A percentile compares a stretch with the other conserved stretches of the same genome.
Conservation (phyloP, 2,329 filamentous ascomycete species). For the Cercospora sp. region DNA sequence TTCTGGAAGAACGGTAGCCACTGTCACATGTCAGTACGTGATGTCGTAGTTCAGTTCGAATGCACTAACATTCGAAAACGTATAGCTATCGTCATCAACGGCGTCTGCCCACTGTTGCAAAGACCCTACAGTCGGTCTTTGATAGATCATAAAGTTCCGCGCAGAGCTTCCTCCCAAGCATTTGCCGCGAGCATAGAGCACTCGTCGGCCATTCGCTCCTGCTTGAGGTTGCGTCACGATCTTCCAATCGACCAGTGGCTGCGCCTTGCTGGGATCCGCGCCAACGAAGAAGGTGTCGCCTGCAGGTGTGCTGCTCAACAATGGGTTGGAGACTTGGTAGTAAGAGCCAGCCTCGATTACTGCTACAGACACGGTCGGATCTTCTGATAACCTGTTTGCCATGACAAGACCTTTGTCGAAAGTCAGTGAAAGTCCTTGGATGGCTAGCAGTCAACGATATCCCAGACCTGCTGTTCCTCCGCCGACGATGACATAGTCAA, state of each 20-base stretch:
- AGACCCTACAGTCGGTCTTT: constrained; percentile 18
- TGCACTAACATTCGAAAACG: not conserved
- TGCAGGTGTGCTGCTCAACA: not conserved
- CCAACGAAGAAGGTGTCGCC: constrained; percentile 9
- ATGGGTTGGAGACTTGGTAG: constrained; percentile 28
- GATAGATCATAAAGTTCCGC: constrained; percentile 29
- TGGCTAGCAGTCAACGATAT: not conserved
- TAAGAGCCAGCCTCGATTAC: constrained; percentile 32
- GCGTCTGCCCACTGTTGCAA: constrained; percentile 35
- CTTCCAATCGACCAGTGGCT: constrained; percentile 21
- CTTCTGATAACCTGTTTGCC: constrained; percentile 26
- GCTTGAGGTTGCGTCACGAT: constrained; percentile 33
- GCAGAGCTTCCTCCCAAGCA: constrained; percentile 31
- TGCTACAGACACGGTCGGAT: constrained; percentile 18
- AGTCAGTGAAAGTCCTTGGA: not conserved
- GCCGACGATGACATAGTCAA: constrained; percentile 27
- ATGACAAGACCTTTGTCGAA: constrained; percentile 18
- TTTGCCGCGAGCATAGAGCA: constrained; percentile 38
- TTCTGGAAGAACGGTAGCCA: constrained; percentile 33
- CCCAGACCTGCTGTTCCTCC: constrained; percentile 26
- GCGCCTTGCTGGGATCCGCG: constrained; percentile 7
- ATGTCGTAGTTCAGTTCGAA: not conserved
- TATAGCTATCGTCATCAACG: constrained; percentile 39
- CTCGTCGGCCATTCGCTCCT: constrained; percentile 15
- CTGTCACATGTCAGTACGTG: constrained; percentile 30